These are phyloP conservation scores for Stagonosporopsis chrysanthemi DNA, from an alignment of 2,329 filamentous ascomycete genomes.

Conservation along the genomic window DNA sequence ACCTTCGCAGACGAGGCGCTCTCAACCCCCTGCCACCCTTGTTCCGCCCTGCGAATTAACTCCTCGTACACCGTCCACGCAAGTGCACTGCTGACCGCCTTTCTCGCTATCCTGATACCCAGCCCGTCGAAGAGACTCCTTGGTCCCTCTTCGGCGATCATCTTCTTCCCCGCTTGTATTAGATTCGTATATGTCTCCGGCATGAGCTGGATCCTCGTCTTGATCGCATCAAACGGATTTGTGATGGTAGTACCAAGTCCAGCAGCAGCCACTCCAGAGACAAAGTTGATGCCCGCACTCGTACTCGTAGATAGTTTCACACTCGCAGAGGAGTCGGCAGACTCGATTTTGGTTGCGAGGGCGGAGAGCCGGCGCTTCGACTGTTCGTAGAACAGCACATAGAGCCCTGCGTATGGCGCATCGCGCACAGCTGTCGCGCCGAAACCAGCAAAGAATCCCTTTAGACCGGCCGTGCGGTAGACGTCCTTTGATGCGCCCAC, in stretches of 20 bases:
- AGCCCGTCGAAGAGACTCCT: constrained; percentile 86
- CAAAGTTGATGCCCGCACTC: constrained; percentile 80
- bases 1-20: constrained; percentile 30
- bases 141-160: constrained; percentile 82
- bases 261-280: constrained; percentile 80
- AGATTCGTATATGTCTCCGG: constrained; percentile 84
- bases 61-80: constrained; percentile 99
- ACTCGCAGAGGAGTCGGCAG: constrained; percentile 24
- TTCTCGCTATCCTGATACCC: constrained; percentile 84
- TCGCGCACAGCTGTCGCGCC: constrained; percentile 92
- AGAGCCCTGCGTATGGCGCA: constrained; percentile 95
- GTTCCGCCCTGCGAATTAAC: constrained; percentile 76
- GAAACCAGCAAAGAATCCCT: constrained; percentile 92
- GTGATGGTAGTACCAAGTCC: constrained; percentile 85
- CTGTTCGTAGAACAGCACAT: constrained; percentile 92
- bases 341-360: constrained; percentile 41
- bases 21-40: constrained; percentile 42
- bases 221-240: constrained; percentile 96
- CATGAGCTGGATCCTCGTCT: constrained; percentile 92
- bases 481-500: constrained; percentile 78
- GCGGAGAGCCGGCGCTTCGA: constrained; percentile 69
- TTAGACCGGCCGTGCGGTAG: constrained; percentile 71
- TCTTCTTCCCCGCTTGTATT: constrained; percentile 75
- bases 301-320: constrained; percentile 41
- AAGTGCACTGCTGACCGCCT: constrained; percentile 91